Base-by-base conservation (phyloP, 345 rosid species). In the Rhizophora mangle region DNA sequence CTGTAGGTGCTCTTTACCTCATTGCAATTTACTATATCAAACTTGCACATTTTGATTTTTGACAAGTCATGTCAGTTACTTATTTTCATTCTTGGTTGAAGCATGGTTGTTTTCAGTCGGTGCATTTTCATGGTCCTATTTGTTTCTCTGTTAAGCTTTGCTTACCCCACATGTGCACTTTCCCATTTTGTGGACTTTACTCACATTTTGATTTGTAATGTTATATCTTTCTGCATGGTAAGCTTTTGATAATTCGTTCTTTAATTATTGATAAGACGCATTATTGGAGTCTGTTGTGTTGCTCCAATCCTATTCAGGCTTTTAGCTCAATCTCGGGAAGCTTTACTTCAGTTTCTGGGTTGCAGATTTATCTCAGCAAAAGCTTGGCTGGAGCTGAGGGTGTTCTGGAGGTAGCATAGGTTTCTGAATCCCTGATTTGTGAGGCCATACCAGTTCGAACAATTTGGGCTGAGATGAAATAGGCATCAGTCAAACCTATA, bases 1-100 rank as follows among this genome's bases (percentile, higher is more conserved):
- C 86, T 96, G 99, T 95, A 90, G 71, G 99, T 90, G 49, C 74
- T 75, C 5, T 76, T 68, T 19, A 53, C 76, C 63, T 82, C 78
- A 69, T 83, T 13, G 18, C 16, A 24, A 56, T 56, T 24, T 56
- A 21, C 18, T 24, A 22, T 56, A 9, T 4, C 31, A 24, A 24
- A 56, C 21, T 8, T 16, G 5, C 3, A 34, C 9, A 19, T 60
- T 0, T 26, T 51, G 49, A 18, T 51, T 31, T 21, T 15, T 58
- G 19, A 43, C 5, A 13, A 43, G 49, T 11, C 18, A 43, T 43
- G 3, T 43, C 49, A 43, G 49, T 43, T 43, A 43, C 37, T 34
- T 7, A 34, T 13, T 13, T 43, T 43, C 49, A 13, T 43, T 43
- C 1, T 13, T 43, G 49, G 19, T 43, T 11, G 13, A 43, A 43